Evolutionary conservation across 1,139 yeast species (phyloP), one percentile per base, ranked within the genome.

Genomic region (Candida sp.): DNA sequence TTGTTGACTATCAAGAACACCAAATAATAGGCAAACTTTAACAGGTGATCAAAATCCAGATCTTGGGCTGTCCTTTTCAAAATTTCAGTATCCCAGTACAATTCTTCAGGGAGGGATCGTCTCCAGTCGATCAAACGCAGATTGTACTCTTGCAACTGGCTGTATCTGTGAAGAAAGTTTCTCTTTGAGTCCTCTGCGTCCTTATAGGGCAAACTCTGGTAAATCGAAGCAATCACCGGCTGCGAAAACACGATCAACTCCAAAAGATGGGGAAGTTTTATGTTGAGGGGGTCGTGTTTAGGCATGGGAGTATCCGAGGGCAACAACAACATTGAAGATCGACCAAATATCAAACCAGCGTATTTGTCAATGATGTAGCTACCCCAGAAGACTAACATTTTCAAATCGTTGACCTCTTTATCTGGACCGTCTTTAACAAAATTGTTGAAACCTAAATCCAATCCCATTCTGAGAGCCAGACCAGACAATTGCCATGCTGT

Each of bases 401-500:
- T 49, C 8, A 53, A 40, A 11, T 49, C 40, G 22, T 35, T 39
- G 1, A 51, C 38, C 6, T 44, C 56, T 12, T 38, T 40, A 38
- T 46, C 47, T 8, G 42, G 31, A 12, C 27, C 35, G 4, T 50
- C 53, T 30, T 47, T 47, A n/a, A 45, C 30, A 33, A 42, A 39
- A 39, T 49, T 49, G 33, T 47, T 41, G 31, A 51, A 51, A 7
- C 56, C 56, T 7, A 53, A 46, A 33, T 51, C 56, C 12, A 51
- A 42, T 5, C 56, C 56, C 56, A 53, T 53, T 31, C 56, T 40
- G 34, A 53, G 48, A 3, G 53, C 52, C 31, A 51, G 22, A 4
- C 56, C 56, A 2, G 51, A 44, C 23, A 49, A 28, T 44, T 51
- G 53, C 56, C 56, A 53, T 11, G 54, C 49, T 4, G 37, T 42